Evolutionary conservation across 2,329 filamentous ascomycete genomes (phyloP), one percentile per base, ranked within the genome.

Genomic region (Aspergillus japonicus): DNA sequence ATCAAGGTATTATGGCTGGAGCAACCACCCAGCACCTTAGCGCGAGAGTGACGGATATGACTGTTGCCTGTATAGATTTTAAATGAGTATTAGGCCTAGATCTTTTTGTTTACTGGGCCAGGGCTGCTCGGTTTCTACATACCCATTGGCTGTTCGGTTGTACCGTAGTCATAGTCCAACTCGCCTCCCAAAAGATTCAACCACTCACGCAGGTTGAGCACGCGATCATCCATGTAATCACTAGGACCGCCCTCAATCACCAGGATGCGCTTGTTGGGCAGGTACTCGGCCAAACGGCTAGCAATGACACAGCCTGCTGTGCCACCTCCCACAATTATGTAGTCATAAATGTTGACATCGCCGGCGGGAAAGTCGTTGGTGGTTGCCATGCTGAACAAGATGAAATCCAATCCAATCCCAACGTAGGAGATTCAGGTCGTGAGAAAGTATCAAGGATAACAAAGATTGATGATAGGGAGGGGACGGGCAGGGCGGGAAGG

Each of bases 1-100:
- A 96, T 96, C 69, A 96, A 83, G 21, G 92, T 96, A 80, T 96
- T 96, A 83, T 96, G 92, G 61, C 90, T 94, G 49, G 92, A 96
- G 83, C 92, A 96, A 66, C 92, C 92, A 67, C 92, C 92, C 31
- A 96, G 85, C 44, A 96, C 92, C 82, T 96, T 96, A 64, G 92
- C 92, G 63, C 92, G 89, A 14, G 92, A 96, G 81, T 96, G 92
- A 65, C 92, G 88, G 79, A 96, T 96, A 79, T 92, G 85, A 58
- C 90, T 95, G 82, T 96, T 96, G 73, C 92, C 91, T 85, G 47
- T 33, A 47, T 19, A 16, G 5, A 19, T 44, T 14, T 44, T 16
- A 1, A 2, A 44, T 39, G 21, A 48, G 42, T 48, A 59, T 35
- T 19, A 24, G 11, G 23, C 12, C 29, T 44, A 19, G 39, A 6